A percentile compares a stretch with the other conserved stretches of the same genome.
phyloP scores from a whole-genome alignment of 352 stramenopile species.

The Peronospora belbahrii region DNA sequence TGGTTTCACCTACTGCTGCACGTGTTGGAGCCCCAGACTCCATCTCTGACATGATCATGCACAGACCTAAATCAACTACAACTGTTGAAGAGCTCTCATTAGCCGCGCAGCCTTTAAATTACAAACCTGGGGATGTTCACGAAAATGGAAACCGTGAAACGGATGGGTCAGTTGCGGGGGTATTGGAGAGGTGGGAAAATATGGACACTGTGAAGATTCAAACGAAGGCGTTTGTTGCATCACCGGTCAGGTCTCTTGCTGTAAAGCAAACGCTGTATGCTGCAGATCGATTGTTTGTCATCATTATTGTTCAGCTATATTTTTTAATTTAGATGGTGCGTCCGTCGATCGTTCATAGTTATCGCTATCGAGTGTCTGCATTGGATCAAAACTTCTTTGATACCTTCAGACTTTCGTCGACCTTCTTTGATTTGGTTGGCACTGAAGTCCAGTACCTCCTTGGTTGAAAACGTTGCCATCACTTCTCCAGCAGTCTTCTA shows the following conservation, averaged over 20 bases:
- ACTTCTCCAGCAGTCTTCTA: too few species aligned
- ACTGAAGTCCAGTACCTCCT: too few species aligned
- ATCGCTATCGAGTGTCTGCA: conserved; percentile 5
- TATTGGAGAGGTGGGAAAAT: conserved; percentile 26
- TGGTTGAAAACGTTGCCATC: too few species aligned
- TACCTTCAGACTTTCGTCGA: too few species aligned
- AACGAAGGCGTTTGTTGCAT: conserved; percentile 1
- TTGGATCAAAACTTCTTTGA: too few species aligned
- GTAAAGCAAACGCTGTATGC: neutral
- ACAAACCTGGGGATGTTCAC: conserved; percentile 29
- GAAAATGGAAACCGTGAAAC: conserved; percentile 6
- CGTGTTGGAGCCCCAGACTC: conserved; percentile 10
- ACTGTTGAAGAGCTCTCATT: conserved; percentile 6
- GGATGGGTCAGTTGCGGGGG: conserved; percentile 5
- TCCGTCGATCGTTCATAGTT: conserved; percentile 4
- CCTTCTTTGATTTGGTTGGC: too few species aligned
- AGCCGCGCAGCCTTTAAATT: conserved; percentile 5
- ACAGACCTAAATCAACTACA: neutral
- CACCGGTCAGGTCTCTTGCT: conserved; percentile 1
- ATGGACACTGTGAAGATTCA: conserved; percentile 18
- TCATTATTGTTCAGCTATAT: conserved; percentile 5
- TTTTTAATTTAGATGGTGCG: neutral
- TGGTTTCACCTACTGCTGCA: conserved; percentile 11
- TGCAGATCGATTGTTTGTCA: neutral
- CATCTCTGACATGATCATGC: conserved; percentile 17